Conservation (phyloP, 177 flowering plant genomes). For the Viscum album region DNA sequence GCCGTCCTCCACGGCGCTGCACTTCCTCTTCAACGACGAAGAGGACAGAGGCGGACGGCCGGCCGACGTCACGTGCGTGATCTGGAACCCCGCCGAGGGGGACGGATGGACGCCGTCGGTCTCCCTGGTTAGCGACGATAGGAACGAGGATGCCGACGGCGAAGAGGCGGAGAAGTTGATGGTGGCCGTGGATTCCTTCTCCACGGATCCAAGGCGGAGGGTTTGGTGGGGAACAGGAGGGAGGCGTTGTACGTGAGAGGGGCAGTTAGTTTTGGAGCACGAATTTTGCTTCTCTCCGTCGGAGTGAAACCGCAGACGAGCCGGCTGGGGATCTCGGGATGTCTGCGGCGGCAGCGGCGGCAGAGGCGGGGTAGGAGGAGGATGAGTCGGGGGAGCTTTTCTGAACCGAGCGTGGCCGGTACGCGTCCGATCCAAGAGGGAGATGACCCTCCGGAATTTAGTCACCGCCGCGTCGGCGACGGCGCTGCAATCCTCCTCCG, state of each 20-base stretch:
- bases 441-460: constrained; percentile 46
- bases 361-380: neutral
- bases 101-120: constrained; percentile 43
- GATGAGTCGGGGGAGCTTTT: constrained; percentile 26
- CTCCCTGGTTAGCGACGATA: constrained; percentile 60
- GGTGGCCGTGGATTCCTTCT: constrained; percentile 29
- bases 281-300: constrained; percentile 14
- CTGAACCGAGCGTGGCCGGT: constrained; percentile 51
- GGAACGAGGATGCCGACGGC: constrained; percentile 36
- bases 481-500: constrained; percentile 20
- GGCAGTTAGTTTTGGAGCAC: constrained; percentile 23
- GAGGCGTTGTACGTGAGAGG: constrained; percentile 15
- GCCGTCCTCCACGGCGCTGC: constrained; percentile 52
- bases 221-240: constrained; percentile 38
- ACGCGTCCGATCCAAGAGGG: constrained; percentile 29
- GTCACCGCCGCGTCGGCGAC: constrained; percentile 42
- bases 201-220: constrained; percentile 6
- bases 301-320: neutral
- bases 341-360: neutral
- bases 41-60: constrained; percentile 57
- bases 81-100: constrained; percentile 51
- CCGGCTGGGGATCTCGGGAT: neutral
- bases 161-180: constrained; percentile 38
- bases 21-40: constrained; percentile 62
- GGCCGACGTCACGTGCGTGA: constrained; percentile 39